Evolutionary conservation across 2,329 filamentous ascomycete genomes (phyloP).

Genomic region (Ophiostoma triangulosporum): DNA sequence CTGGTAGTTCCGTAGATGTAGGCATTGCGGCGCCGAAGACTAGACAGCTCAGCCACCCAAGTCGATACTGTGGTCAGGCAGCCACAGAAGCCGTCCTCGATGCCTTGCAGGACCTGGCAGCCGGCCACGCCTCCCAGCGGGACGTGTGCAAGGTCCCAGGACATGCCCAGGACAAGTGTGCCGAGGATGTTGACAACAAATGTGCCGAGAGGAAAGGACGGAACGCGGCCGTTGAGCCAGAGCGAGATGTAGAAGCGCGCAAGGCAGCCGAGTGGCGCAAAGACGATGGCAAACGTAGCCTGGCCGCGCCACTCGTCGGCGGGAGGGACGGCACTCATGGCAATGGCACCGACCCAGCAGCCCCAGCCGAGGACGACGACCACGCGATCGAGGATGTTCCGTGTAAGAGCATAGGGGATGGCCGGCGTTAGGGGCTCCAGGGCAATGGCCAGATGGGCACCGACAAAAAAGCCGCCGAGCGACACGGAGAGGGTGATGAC

Average conservation of each 20-base stretch:
- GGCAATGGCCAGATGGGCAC: conserved; percentile 59
- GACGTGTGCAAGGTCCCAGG: conserved; percentile 64
- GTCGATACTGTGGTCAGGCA: conserved; percentile 54
- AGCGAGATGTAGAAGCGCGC: conserved; percentile 60
- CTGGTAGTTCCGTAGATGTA: conserved; percentile 57
- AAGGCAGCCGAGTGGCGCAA: conserved; percentile 70
- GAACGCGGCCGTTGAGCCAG: conserved; percentile 51
- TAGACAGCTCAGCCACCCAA: conserved; percentile 48
- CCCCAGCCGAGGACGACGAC: conserved; percentile 54
- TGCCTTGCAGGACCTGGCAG: conserved; percentile 48
- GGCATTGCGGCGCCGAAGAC: conserved; percentile 33
- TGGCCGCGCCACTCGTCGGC: conserved; percentile 62
- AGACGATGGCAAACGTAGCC: conserved; percentile 63
- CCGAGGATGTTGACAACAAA: conserved; percentile 72
- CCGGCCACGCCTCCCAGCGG: conserved; percentile 39
- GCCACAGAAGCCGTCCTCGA: conserved; percentile 57
- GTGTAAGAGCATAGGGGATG: conserved; percentile 41
- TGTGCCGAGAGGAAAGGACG: conserved; percentile 71
- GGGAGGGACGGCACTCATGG: conserved; percentile 60
- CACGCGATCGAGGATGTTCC: conserved; percentile 49
- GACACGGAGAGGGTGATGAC: conserved; percentile 59
- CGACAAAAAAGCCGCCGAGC: conserved; percentile 53
- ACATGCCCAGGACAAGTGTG: conserved; percentile 59
- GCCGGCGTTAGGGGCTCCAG: conserved; percentile 45
- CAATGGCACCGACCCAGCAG: conserved; percentile 63